Conservation (phyloP, 495 filamentous ascomycete genomes). For the Aspergillus indologenus region DNA sequence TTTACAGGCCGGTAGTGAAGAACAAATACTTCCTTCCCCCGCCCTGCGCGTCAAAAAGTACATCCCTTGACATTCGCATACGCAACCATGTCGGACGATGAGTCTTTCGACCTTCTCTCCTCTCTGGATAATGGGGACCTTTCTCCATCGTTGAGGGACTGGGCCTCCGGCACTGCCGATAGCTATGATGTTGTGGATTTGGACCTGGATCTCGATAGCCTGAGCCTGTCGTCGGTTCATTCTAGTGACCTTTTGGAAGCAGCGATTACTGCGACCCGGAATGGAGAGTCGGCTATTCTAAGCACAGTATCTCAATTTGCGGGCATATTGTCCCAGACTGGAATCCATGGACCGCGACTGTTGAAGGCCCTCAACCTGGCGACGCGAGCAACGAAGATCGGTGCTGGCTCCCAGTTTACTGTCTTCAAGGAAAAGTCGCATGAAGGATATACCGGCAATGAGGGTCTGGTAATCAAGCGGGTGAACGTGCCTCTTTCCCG, state of each 20-base stretch:
- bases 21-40: background rate
- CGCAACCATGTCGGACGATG: background rate
- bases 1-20: background rate
- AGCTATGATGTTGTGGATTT: background rate
- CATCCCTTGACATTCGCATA: background rate
- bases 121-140: slow-evolving; percentile 7
- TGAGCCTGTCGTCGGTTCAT: background rate
- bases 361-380: slow-evolving; percentile 17
- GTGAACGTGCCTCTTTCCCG: slow-evolving; percentile 13
- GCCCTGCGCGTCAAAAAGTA: too few relatives aligned
- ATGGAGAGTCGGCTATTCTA: slow-evolving; percentile 18
- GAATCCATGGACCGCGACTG: slow-evolving; percentile 21
- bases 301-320: slow-evolving; percentile 25
- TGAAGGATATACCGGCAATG: slow-evolving; percentile 9
- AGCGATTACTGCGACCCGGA: slow-evolving; percentile 21
- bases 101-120: background rate
- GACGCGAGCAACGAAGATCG: slow-evolving; percentile 16
- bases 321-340: slow-evolving; percentile 21
- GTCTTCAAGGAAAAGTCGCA: slow-evolving; percentile 16
- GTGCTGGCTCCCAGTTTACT: slow-evolving; percentile 18
- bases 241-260: background rate
- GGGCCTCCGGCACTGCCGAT: background rate
- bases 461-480: slow-evolving; percentile 24
- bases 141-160: background rate
- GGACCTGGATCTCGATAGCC: background rate